Percentiles rank a stretch among this genome's conserved stretches.
Evolutionary conservation across 768 basidiomycete species (phyloP).

Genomic region (Amylocystis lapponica): DNA sequence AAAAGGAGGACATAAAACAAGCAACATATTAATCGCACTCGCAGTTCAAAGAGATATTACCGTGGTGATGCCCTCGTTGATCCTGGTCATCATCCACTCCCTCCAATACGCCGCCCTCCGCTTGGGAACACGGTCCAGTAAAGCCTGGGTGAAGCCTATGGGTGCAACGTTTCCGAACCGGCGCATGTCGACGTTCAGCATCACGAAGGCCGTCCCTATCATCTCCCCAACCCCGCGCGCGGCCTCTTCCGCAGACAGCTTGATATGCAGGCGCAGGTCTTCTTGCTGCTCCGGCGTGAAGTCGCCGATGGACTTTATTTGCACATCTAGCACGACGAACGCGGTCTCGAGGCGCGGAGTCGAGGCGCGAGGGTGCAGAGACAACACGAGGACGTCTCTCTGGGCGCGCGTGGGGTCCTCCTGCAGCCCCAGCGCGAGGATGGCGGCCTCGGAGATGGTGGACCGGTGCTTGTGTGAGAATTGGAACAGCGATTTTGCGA

Average conservation of each 20-base stretch:
- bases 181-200: background rate
- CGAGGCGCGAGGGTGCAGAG: constrained; percentile 8
- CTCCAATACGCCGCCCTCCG: too few species aligned
- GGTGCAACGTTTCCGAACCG: background rate
- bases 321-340: constrained; percentile 9
- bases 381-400: constrained; percentile 8
- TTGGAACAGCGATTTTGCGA: constrained; percentile 9
- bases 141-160: background rate
- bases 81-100: constrained; percentile 2
- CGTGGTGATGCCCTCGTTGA: constrained; percentile 2
- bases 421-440: constrained; percentile 12
- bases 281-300: constrained; percentile 6
- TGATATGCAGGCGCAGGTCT: constrained; percentile 14
- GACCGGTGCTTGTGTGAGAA: constrained; percentile 18
- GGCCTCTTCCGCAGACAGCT: background rate
- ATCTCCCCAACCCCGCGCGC: background rate
- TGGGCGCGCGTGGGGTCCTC: constrained; percentile 4
- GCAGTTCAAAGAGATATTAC: too few species aligned
- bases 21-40: too few species aligned
- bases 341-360: constrained; percentile 8
- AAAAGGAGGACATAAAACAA: too few species aligned
- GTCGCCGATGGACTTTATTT: constrained; percentile 7
- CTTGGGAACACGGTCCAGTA: background rate
- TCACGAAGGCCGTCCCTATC: background rate
- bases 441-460: constrained; percentile 8